Base-by-base conservation (phyloP, 2,329 filamentous ascomycete species). In the Xylogone sp. region DNA sequence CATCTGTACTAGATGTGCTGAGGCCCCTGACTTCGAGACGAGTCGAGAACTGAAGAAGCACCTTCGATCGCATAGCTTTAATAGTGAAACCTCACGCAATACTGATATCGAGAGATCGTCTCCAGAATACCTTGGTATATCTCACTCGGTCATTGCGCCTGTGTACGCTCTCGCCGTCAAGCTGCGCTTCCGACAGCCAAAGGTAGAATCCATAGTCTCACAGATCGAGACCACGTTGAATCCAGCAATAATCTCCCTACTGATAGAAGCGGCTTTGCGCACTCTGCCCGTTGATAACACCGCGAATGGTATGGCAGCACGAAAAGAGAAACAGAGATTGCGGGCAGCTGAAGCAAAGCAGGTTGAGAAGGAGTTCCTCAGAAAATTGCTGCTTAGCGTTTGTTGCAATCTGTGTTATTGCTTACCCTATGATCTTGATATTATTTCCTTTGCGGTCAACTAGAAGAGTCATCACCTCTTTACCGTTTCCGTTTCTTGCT, bases 321-420 rank as follows among this genome's bases (percentile, higher is more conserved):
- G 45, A 20, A 43, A 13, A n/a, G 52, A 46, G 22, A 50, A 27
- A 24, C 29, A 46, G 18, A 19, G 51, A 39, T 34, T 44, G 43
- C 19, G 20, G 45, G 45, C 45, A 21, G 22, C 29, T 13, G 45
- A 49, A 29, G 45, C 52, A 16, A 39, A 51, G 42, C 29, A 13
- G n/a, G 45, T 49, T 24, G 49, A 54, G 39, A 22, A 54, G 43
- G 27, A n/a, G 29, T 54, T 54, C n/a, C n/a, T n/a, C n/a, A n/a
- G n/a, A n/a, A n/a, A n/a, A n/a, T n/a, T n/a, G n/a, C n/a, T n/a
- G n/a, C n/a, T n/a, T n/a, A n/a, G n/a, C n/a, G n/a, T n/a, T n/a
- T n/a, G n/a, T n/a, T n/a, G n/a, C n/a, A n/a, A n/a, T n/a, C n/a
- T n/a, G n/a, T n/a, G n/a, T n/a, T n/a, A n/a, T n/a, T 31, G 13